Conservation (phyloP, 2,329 filamentous ascomycete species). For the Cladophialophora yegresii region DNA sequence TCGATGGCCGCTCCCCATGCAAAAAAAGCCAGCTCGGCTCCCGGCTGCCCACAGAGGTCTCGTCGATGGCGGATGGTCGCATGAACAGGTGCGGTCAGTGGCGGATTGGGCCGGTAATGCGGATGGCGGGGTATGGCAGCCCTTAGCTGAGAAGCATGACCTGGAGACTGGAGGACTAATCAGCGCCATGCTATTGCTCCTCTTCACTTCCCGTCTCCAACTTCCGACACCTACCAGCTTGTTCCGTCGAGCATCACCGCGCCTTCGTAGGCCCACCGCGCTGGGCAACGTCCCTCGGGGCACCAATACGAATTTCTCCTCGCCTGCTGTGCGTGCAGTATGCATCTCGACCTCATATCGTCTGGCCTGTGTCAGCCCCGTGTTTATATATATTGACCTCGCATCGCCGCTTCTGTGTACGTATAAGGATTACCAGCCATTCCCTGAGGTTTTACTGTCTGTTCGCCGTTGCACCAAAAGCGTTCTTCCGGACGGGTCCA, state of each 20-base stretch:
- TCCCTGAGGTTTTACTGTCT: background rate
- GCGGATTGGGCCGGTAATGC: background rate
- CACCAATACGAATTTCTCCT: slow-evolving; percentile 18
- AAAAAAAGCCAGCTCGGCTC: background rate
- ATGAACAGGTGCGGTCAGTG: background rate
- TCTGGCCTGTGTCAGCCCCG: background rate
- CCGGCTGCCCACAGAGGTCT: background rate
- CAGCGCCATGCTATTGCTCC: background rate
- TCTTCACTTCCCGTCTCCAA: slow-evolving; percentile 26
- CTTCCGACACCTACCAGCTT: slow-evolving; percentile 13
- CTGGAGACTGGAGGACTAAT: background rate
- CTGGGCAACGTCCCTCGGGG: slow-evolving; percentile 10
- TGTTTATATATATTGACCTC: slow-evolving; percentile 6
- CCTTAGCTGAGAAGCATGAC: background rate
- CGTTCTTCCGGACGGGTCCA: background rate
- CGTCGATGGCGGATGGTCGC: background rate
- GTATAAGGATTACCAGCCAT: background rate
- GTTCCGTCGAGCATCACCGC: slow-evolving; percentile 22
- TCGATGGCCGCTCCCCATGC: background rate
- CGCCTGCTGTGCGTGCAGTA: background rate
- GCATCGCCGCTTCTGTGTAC: background rate
- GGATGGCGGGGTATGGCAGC: background rate
- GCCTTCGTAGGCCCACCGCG: background rate
- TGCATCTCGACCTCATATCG: slow-evolving; percentile 6
- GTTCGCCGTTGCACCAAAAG: background rate